Percentiles rank a stretch among this genome's conserved stretches.
These are phyloP conservation scores for Plectosphaerella plurivora DNA, from an alignment of 2,329 filamentous ascomycete genomes.

Conservation along the genomic window DNA sequence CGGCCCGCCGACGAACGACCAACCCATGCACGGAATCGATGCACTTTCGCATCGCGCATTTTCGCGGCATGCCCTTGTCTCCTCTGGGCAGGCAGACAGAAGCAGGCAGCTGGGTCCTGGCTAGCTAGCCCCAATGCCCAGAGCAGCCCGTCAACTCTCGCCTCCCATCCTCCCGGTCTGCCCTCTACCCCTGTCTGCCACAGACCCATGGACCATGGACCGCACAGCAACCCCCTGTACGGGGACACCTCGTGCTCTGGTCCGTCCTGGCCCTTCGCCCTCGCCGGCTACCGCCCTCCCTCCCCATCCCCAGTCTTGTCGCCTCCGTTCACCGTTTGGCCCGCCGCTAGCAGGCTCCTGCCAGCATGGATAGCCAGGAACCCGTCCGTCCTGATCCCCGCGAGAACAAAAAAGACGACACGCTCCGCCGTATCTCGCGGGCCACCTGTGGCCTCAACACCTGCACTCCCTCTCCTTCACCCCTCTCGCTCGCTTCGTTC, in stretches of 20 bases:
- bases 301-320: neutral
- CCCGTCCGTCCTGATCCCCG: neutral
- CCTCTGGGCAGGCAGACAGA: too few relatives aligned
- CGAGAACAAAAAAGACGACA: neutral
- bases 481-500: neutral
- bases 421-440: too few relatives aligned
- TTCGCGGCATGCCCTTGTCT: neutral
- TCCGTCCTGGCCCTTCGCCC: neutral
- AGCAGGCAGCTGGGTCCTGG: neutral
- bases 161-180: neutral
- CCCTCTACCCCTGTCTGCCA: neutral
- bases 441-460: neutral
- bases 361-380: neutral
- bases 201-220: neutral
- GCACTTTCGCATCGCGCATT: neutral
- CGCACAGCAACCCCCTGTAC: neutral
- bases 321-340: neutral
- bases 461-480: neutral
- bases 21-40: neutral
- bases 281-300: neutral
- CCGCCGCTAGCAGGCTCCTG: neutral
- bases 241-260: neutral
- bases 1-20: neutral
- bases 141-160: neutral
- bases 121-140: neutral